phyloP scores from a whole-genome alignment of 1,284 basidiomycete species.

The Rhodotorula sp. region DNA sequence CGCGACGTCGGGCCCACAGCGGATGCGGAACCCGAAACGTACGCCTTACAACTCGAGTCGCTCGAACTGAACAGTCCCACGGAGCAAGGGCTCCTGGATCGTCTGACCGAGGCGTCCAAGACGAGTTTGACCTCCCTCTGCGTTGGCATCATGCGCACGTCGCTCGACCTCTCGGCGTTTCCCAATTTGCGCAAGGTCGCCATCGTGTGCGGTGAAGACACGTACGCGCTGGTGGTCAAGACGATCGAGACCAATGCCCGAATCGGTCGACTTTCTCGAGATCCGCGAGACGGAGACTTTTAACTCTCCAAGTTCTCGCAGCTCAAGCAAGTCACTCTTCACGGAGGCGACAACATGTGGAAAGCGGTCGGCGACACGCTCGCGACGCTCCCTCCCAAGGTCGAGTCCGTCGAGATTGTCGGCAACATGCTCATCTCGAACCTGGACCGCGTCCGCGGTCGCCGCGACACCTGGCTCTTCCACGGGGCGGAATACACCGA shows the following conservation, averaged over 20 bases:
- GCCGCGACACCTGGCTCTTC: neutral
- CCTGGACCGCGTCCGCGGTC: neutral
- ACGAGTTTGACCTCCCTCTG: conserved; percentile 14
- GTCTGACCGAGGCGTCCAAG: neutral
- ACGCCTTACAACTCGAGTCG: neutral
- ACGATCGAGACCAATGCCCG: neutral
- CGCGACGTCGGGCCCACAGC: neutral
- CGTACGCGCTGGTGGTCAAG: neutral
- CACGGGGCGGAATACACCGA: neutral
- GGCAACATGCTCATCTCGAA: neutral
- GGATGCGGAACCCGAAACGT: neutral
- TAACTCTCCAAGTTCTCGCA: neutral
- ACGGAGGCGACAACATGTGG: neutral
- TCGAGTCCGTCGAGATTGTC: neutral
- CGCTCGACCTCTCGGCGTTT: neutral
- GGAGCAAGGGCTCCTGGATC: neutral
- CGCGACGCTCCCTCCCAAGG: neutral
- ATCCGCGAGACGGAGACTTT: neutral
- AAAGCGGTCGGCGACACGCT: neutral
- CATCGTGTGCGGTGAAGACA: neutral
- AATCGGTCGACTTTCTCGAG: neutral
- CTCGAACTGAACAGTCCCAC: conserved; percentile 27
- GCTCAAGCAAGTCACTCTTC: neutral
- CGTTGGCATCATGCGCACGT: conserved; percentile 17
- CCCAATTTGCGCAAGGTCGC: neutral